These are phyloP conservation scores for Fragaria iinumae DNA, from an alignment of 306 rosid genomes.

Conservation along the genomic window DNA sequence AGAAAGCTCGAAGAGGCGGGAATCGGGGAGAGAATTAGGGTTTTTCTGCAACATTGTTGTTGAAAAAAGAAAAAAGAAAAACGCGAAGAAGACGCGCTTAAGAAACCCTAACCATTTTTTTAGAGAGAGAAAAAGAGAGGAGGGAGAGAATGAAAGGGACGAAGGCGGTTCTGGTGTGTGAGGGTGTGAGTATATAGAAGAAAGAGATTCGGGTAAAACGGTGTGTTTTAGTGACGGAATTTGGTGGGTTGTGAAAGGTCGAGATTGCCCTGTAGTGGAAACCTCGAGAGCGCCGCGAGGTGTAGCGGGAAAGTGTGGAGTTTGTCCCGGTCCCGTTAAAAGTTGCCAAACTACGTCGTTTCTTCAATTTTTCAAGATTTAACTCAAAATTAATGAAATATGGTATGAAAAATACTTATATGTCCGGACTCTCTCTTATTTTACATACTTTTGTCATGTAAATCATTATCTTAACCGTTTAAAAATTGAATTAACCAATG, in stretches of 20 bases:
- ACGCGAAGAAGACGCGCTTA: slow-evolving; percentile 31
- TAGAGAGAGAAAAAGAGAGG: slow-evolving; percentile 8
- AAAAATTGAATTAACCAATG: too few relatives aligned
- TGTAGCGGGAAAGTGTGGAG: slow-evolving; percentile 8
- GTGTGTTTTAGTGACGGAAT: slow-evolving; percentile 24
- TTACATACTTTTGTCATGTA: too few relatives aligned
- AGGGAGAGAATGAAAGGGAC: slow-evolving; percentile 8
- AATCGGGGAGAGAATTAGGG: slow-evolving; percentile 18
- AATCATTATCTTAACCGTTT: too few relatives aligned
- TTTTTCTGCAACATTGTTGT: slow-evolving; percentile 27
- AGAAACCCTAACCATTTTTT: slow-evolving; percentile 69
- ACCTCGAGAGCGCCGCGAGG: background rate
- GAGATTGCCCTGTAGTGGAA: slow-evolving; percentile 26
- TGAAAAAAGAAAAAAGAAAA: background rate
- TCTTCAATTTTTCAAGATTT: too few relatives aligned
- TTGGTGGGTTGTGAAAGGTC: slow-evolving; percentile 4
- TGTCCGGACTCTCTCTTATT: too few relatives aligned
- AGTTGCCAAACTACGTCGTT: background rate
- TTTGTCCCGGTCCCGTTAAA: background rate
- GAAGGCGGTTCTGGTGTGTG: slow-evolving; percentile 15
- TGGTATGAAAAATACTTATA: too few relatives aligned
- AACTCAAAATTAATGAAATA: too few relatives aligned
- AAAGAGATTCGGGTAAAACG: slow-evolving; percentile 31
- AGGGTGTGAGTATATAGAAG: background rate
- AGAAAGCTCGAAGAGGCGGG: slow-evolving; percentile 18